Evolutionary conservation across 805 yeast genomes (phyloP).

Genomic region (Pichia insulana): DNA sequence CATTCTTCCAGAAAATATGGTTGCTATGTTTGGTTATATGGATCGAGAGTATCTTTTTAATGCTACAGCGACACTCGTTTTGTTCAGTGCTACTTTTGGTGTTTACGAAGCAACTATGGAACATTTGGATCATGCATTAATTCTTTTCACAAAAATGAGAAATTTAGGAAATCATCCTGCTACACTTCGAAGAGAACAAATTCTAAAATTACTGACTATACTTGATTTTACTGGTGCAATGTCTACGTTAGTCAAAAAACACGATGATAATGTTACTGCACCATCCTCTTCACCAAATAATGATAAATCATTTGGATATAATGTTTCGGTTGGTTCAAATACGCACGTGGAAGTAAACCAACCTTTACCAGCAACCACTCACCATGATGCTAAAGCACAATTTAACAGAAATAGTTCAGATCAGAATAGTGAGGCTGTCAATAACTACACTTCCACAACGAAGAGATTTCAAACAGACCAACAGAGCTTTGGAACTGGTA

Average conservation of each 20-base stretch:
- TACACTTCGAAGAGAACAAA: conserved; percentile 61
- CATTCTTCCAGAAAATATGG: conserved; percentile 65
- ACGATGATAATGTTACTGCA: conserved; percentile 37
- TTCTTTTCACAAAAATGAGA: conserved; percentile 65
- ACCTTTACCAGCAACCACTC: no score
- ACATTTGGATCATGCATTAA: conserved; percentile 65
- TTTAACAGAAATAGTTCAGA: no score
- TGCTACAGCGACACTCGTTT: conserved; percentile 61
- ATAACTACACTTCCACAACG: no score
- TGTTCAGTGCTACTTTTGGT: conserved; percentile 75
- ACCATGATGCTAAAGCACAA: no score
- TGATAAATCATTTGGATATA: conserved; percentile 10
- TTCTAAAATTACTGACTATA: conserved; percentile 53
- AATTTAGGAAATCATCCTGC: conserved; percentile 76
- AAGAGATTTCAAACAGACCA: no score
- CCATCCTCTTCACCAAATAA: conserved; percentile 21
- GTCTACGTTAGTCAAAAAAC: conserved; percentile 46
- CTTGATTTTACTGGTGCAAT: conserved; percentile 63
- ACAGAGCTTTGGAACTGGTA: no score
- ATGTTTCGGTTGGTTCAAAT: background rate
- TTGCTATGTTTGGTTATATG: conserved; percentile 83
- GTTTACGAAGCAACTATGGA: conserved; percentile 67
- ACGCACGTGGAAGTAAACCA: background rate
- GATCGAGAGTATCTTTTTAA: conserved; percentile 76
- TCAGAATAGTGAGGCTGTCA: no score